Conservation (phyloP, 495 filamentous ascomycete genomes). For the Talaromyces wortmannii region DNA sequence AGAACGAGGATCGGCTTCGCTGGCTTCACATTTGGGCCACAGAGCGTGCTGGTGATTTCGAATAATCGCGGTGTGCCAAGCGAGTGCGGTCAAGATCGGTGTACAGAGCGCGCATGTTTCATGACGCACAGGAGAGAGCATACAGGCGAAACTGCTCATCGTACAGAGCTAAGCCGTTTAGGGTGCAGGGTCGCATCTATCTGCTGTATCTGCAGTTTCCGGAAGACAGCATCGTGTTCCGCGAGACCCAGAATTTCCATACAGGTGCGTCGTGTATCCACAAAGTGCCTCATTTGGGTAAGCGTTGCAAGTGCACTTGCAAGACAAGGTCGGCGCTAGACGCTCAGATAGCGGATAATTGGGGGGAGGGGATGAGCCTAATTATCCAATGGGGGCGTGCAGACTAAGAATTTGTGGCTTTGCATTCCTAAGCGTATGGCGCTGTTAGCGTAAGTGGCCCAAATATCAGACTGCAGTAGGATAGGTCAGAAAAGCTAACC, state of each 20-base stretch:
- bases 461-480: conserved; percentile 5
- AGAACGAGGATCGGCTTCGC: not conserved
- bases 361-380: not conserved
- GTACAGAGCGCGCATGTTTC: not conserved
- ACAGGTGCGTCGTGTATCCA: not conserved
- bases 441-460: not conserved
- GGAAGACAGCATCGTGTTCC: not conserved
- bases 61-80: not conserved
- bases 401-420: not conserved
- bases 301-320: too few relatives aligned
- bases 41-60: not conserved
- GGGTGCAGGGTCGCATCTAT: not conserved
- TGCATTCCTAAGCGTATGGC: conserved; percentile 2
- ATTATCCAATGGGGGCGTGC: not conserved
- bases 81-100: not conserved
- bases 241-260: not conserved
- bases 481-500: conserved; percentile 3
- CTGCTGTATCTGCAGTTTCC: not conserved
- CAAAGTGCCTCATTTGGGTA: not conserved
- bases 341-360: not conserved
- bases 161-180: not conserved
- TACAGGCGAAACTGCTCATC: not conserved
- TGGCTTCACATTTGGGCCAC: not conserved
- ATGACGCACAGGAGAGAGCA: not conserved
- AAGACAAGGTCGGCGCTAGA: not conserved